Base-by-base conservation (phyloP, 2,329 filamentous ascomycete species). In the Penicillium sp. region DNA sequence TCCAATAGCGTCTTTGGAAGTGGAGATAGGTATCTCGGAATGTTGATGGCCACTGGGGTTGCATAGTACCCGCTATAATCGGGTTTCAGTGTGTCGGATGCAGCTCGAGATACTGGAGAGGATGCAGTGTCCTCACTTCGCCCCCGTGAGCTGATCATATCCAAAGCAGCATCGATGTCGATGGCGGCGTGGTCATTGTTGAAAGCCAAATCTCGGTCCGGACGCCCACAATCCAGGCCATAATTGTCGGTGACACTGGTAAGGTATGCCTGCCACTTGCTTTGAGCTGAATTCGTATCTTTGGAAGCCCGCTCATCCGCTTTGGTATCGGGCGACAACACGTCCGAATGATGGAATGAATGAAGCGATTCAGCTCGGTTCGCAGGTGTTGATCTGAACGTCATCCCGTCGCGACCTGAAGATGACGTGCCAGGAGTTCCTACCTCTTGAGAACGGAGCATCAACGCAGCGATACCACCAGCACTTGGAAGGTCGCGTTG, bases 161-260 rank as follows among this genome's bases (percentile, higher is more conserved):
- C 66, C n/a, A 72, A 57, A 1, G 75, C 72, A 45, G 69, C 72
- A 40, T 68, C 68, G 40, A 68, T 73, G 37, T 78, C 78, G 33
- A 91, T 83, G 13, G 87, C 86, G 43, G 79, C 79, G 27, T 73
- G 70, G 57, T 92, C 88, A 61, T 89, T 81, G 58, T 91, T 91
- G 44, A 78, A 80, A 25, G 82, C 81, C 1, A 87, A 72, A 59
- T 92, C 88, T 18, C 81, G 71, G 68, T 92, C 88, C 8, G 78
- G 78, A 52, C 82, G 75, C 0, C 88, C 88, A 48, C 81, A 76
- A 62, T 92, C 88, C 52, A 87, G 79, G 5, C 88, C 88, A 64
- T 87, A 89, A 46, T 70, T 67, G 28, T 71, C 65, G 6, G 63
- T 64, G n/a, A 68, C 65, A 15, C 58, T 66, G 6, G 56, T 67